Percentiles rank a stretch among this genome's conserved stretches.
These are phyloP conservation scores for Phytophthora sp. DNA, from an alignment of 352 stramenopile species.

Conservation along the genomic window DNA sequence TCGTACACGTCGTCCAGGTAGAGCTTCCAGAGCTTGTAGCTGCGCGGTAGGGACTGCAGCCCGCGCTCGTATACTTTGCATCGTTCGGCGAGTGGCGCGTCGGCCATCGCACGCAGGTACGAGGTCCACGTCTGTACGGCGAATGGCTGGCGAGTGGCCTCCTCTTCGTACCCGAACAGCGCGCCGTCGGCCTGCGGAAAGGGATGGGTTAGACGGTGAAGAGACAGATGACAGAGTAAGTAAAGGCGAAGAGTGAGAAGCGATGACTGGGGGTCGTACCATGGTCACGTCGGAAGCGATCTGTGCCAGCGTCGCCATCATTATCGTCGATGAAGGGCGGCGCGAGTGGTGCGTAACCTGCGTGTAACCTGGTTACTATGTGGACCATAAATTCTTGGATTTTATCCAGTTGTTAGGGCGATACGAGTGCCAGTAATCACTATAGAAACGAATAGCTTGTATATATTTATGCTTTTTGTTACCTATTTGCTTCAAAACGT, in stretches of 20 bases:
- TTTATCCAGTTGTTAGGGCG: too few species aligned
- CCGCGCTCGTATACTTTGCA: conserved; percentile 88
- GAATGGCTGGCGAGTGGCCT: conserved; percentile 84
- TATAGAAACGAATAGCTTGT: too few species aligned
- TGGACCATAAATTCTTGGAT: conserved; percentile 1
- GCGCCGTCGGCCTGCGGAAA: conserved; percentile 19
- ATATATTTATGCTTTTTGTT: too few species aligned
- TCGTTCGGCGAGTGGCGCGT: conserved; percentile 36
- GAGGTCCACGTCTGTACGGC: conserved; percentile 82
- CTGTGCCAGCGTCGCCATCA: conserved; percentile 20
- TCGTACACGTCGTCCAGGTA: conserved; percentile 83
- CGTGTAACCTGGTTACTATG: conserved; percentile 3
- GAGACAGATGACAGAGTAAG: background rate
- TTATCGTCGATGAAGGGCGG: conserved; percentile 3
- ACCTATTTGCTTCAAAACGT: too few species aligned
- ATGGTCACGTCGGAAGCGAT: conserved; percentile 24
- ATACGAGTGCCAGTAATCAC: too few species aligned
- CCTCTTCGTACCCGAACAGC: conserved; percentile 82
- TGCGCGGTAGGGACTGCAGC: conserved; percentile 84
- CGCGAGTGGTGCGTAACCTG: background rate
- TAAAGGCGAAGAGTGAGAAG: background rate
- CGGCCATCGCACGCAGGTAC: conserved; percentile 57
- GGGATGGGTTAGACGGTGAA: background rate
- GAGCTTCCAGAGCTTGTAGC: conserved; percentile 96
- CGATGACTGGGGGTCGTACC: conserved; percentile 11